Base-by-base conservation (phyloP, 2,329 filamentous ascomycete genomes). In the Aspergillus fijiensis region DNA sequence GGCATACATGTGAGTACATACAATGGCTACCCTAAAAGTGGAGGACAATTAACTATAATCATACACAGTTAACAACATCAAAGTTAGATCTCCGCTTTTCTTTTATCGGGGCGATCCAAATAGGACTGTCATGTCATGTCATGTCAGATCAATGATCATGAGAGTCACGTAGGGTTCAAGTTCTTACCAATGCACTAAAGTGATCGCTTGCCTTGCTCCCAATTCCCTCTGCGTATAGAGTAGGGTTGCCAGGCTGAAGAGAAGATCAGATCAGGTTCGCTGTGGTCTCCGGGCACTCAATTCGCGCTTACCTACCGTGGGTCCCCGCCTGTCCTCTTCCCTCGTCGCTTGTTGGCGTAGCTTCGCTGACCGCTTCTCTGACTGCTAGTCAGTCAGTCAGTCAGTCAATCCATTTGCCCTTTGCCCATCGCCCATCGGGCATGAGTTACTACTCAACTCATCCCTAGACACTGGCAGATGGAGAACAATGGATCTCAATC, bases 311-410 rank as follows among this genome's bases (percentile, higher is more conserved):
- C 27, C 27, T 29, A 29, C 27, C 39, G 16, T 45, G 39, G 5
- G 3, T 45, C 39, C 39, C 16, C 6, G 16, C 39, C 39, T 19
- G 39, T 45, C 14, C 39, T 16, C 5, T n/a, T n/a, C 4, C 39
- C 33, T 35, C 33, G 33, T 45, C 39, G 39, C 39, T 16, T 45
- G 39, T 45, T 45, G 39, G 33, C 14, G 33, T 35, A 33, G 35
- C 49, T 45, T 55, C 48, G 45, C 35, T 64, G 63, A 64, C 63
- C 63, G 63, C 63, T 63, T 64, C 51, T 61, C 59, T 49, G 23
- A 29, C 27, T 12, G 45, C 54, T 48, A 45, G 39, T 51, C 45
- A 50, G 21, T 45, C 45, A 25, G 48, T n/a, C 53, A 48, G 33
- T 35, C 39, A 45, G 39, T 45, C 33, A 35, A 10, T 35, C 3